These are phyloP conservation scores for Coemansia sp. DNA, from an alignment of 192 early-diverging fungal species.

Conservation along the genomic window DNA sequence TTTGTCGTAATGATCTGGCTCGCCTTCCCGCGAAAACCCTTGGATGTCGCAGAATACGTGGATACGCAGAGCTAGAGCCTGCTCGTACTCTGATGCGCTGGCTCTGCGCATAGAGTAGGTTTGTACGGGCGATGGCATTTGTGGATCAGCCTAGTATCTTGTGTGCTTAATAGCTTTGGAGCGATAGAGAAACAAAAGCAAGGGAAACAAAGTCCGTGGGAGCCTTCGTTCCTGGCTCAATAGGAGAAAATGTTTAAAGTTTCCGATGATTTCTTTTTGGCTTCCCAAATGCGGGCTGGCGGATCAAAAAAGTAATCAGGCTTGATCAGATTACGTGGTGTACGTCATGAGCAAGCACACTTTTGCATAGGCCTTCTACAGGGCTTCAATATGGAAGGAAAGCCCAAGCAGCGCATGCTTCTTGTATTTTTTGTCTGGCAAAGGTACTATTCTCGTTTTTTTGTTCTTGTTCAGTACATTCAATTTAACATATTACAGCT, in stretches of 20 bases:
- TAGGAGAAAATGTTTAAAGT: not conserved
- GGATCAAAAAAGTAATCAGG: not conserved
- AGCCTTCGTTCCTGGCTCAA: too few species aligned
- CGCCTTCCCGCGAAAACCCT: slow-evolving; percentile 24
- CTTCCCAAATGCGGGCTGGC: not conserved
- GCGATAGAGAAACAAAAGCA: too few species aligned
- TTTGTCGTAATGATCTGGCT: slow-evolving; percentile 25
- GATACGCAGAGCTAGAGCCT: slow-evolving; percentile 21
- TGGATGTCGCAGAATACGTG: slow-evolving; percentile 41
- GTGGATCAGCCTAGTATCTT: too few species aligned
- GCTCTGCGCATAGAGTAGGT: too few species aligned
- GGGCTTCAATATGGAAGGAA: too few species aligned
- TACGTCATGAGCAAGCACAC: too few species aligned
- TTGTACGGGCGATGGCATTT: too few species aligned
- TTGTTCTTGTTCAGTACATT: not conserved
- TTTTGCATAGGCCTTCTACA: too few species aligned
- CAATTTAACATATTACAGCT: not conserved
- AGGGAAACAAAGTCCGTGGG: too few species aligned
- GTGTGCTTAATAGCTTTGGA: too few species aligned
- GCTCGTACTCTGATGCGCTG: slow-evolving; percentile 10
- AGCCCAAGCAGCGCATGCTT: too few species aligned
- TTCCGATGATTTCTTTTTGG: not conserved
- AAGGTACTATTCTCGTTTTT: not conserved
- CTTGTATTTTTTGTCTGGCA: too few species aligned
- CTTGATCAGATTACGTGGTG: slow-evolving; percentile 1